Evolutionary conservation across 2,329 filamentous ascomycete species (phyloP).

Genomic region (Nannizzia gypsea): DNA sequence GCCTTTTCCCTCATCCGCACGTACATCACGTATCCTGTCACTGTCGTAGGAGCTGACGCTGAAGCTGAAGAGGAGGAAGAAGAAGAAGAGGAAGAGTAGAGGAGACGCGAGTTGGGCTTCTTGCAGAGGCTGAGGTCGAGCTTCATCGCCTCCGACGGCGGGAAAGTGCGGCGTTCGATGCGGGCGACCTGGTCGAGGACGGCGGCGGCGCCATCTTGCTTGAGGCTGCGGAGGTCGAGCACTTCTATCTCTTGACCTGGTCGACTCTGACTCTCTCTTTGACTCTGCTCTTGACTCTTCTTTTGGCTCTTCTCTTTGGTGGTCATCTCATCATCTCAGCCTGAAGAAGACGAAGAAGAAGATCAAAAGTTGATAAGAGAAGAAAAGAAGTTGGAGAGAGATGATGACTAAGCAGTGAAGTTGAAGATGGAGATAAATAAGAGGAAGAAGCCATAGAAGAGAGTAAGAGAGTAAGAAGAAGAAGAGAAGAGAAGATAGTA

Average conservation of each 20-base stretch:
- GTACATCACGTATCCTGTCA: constrained; percentile 39
- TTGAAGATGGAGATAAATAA: too few relatives aligned
- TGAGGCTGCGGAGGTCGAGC: constrained; percentile 28
- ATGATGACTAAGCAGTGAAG: too few relatives aligned
- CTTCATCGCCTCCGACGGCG: constrained; percentile 40
- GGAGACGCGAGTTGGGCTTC: constrained; percentile 39
- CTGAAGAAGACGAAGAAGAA: too few relatives aligned
- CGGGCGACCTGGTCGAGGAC: constrained; percentile 27
- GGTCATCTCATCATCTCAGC: too few relatives aligned
- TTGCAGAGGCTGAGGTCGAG: constrained; percentile 35
- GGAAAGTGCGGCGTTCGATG: constrained; percentile 41
- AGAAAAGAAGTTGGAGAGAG: too few relatives aligned
- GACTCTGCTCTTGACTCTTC: background rate
- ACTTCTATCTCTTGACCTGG: background rate
- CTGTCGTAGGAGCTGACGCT: background rate
- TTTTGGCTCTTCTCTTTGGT: background rate
- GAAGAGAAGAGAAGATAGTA: background rate
- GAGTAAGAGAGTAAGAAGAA: background rate
- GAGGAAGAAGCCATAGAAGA: background rate
- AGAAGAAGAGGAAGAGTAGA: constrained; percentile 19
- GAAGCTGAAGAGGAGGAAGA: too few relatives aligned
- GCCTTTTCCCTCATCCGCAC: constrained; percentile 35
- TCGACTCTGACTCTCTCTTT: background rate
- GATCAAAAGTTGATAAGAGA: too few relatives aligned
- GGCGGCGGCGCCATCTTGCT: constrained; percentile 24